Percentiles rank a stretch among this genome's conserved stretches.
phyloP scores from a whole-genome alignment of 1,284 basidiomycete species.

The Pulveroboletus sp. region DNA sequence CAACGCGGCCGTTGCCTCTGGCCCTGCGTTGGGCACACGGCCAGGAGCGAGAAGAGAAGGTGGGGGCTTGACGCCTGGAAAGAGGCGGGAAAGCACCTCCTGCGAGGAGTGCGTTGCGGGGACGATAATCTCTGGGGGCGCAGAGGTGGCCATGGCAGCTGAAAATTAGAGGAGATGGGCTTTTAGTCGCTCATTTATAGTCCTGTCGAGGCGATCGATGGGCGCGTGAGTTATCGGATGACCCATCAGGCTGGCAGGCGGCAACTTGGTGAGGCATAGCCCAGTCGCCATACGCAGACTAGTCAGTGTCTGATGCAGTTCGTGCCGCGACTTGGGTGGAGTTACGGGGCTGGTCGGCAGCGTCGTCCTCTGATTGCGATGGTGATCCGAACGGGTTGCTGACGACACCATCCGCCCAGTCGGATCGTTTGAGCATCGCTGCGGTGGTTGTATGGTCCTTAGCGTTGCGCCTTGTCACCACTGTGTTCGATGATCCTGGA shows the following conservation, averaged over 20 bases:
- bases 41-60: constrained; percentile 40
- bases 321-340: too few species aligned
- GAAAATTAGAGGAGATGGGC: neutral
- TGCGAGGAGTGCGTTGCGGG: constrained; percentile 21
- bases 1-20: constrained; percentile 47
- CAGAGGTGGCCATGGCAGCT: constrained; percentile 28
- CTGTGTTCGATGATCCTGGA: too few species aligned
- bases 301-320: too few species aligned
- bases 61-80: constrained; percentile 41
- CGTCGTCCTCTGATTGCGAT: neutral
- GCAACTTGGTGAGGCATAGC: too few species aligned
- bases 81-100: constrained; percentile 35
- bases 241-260: too few species aligned
- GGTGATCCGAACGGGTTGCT: constrained; percentile 4
- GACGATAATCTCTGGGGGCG: constrained; percentile 23
- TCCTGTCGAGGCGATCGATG: constrained; percentile 2
- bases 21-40: constrained; percentile 50
- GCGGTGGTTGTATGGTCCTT: neutral
- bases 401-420: too few species aligned
- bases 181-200: constrained; percentile 12
- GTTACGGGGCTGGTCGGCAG: neutral
- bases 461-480: neutral
- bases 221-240: neutral
- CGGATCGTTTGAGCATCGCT: too few species aligned
- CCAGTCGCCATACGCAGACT: neutral